Base-by-base conservation (phyloP, 2,329 filamentous ascomycete genomes). In the Knufia petricola region DNA sequence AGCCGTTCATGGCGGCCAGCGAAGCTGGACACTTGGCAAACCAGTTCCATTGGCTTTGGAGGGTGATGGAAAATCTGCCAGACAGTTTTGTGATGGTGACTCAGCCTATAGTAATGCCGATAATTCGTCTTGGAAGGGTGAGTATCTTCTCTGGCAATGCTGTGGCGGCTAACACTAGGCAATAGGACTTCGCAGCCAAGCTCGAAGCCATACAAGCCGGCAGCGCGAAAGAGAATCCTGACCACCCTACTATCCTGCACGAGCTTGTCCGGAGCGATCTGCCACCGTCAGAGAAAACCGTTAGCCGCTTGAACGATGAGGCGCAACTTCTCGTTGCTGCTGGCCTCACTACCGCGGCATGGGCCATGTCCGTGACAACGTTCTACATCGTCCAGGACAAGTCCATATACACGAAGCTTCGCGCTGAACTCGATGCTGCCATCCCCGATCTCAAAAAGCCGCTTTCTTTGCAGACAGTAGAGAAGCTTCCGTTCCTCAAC, bases 301-400 rank as follows among this genome's bases (percentile, higher is more conserved):
- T 58, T 4, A 47, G 55, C 7, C 57, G 64, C 3, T 47, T 68
- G 19, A 55, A 52, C 15, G 61, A 64, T 21, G 65, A 68, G 34
- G 60, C 58, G 19, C 52, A 59, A 39, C 49, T 60, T 2, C 43
- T 66, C 3, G 52, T 63, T 1, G 51, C 57, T 15, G 64, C 65
- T 3, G 64, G 65, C 0, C 50, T 58, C 2, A 62, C 64, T 23
- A 67, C 64, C 0, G 67, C 63, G 1, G 60, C 63, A 6, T 55
- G 58, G 39, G 52, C 59, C 1, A 51, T 63, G 13, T 48, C 46
- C 1, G 49, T 65, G 2, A 57, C 60, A 4, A 57, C 59, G n/a
- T 67, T 64, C 20, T 50, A 62, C 41, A 40, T 63, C 7, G 40
- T 54, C 13, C 17, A 20, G 2, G 55, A 61, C 3, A 51, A 55